A percentile compares a stretch with the other conserved stretches of the same genome.
These are phyloP conservation scores for Apophysomyces sp. DNA, from an alignment of 371 early-diverging fungal species.

Conservation along the genomic window DNA sequence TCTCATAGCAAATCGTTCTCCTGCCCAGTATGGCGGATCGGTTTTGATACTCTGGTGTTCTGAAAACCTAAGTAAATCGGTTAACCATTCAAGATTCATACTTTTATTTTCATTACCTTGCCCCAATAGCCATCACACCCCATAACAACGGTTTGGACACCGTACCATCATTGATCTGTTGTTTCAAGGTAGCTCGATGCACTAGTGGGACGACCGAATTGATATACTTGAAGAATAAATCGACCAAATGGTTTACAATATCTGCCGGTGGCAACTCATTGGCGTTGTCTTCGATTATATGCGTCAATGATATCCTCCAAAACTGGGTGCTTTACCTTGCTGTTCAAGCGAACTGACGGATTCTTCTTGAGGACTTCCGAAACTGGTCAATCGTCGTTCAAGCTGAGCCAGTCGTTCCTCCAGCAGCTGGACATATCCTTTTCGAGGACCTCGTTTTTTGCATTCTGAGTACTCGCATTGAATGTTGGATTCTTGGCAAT, in stretches of 20 bases:
- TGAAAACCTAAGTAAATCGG: conserved; percentile 29
- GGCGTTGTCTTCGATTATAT: background rate
- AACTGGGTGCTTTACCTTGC: background rate
- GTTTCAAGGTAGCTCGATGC: conserved; percentile 39
- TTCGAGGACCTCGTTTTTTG: conserved; percentile 80
- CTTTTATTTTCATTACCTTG: conserved; percentile 26
- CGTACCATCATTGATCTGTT: conserved; percentile 31
- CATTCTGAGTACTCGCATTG: conserved; percentile 74
- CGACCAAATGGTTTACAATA: conserved; percentile 53
- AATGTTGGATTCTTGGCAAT: conserved; percentile 66
- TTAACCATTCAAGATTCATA: background rate
- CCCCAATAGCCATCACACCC: conserved; percentile 47
- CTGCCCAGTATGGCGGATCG: conserved; percentile 48
- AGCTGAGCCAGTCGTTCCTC: conserved; percentile 69
- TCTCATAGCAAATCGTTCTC: conserved; percentile 45
- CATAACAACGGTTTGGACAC: conserved; percentile 41
- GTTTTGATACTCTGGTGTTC: conserved; percentile 41
- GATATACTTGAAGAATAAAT: conserved; percentile 57
- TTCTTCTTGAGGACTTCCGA: conserved; percentile 1
- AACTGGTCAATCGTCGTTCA: conserved; percentile 51
- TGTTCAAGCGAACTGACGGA: background rate
- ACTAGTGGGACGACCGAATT: conserved; percentile 58
- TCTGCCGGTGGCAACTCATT: conserved; percentile 47
- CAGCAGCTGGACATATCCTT: conserved; percentile 74
- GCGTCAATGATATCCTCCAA: background rate